These are phyloP conservation scores for Gigaspora rosea DNA, from an alignment of 192 early-diverging fungal species.

Conservation along the genomic window DNA sequence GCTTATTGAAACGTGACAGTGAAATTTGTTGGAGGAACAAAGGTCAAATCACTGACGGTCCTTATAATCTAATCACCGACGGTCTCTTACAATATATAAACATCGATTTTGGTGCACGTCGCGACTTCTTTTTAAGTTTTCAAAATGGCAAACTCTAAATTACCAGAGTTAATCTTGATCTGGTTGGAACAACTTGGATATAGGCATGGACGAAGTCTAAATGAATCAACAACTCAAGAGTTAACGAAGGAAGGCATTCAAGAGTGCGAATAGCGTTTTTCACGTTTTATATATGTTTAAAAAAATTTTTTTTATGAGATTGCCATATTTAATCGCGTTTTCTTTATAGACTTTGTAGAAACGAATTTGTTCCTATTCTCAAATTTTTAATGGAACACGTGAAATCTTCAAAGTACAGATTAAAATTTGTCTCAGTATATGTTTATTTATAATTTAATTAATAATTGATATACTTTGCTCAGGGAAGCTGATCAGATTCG, in stretches of 20 bases:
- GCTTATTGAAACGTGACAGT: no score
- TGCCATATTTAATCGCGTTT: neutral
- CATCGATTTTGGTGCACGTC: no score
- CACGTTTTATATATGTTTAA: neutral
- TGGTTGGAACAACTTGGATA: constrained; percentile 27
- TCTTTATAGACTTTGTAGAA: constrained; percentile 24
- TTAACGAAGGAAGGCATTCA: constrained; percentile 7
- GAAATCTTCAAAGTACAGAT: constrained; percentile 29
- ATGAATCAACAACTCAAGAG: neutral
- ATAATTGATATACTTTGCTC: neutral
- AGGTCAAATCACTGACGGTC: no score
- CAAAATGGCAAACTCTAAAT: no score
- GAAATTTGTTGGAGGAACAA: no score
- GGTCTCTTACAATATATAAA: no score
- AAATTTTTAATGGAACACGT: constrained; percentile 22
- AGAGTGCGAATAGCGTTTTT: constrained; percentile 2
- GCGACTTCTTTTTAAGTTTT: no score
- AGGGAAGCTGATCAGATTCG: constrained; percentile 12
- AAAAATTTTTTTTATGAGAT: no score
- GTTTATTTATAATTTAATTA: neutral
- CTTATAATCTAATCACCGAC: no score
- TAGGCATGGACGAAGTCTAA: neutral
- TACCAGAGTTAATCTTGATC: neutral
- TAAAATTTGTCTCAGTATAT: neutral
- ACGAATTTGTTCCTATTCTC: constrained; percentile 25